Percentiles rank a stretch among this genome's conserved stretches.
Conservation (phyloP, 2,329 filamentous ascomycete genomes). For the Botrytis elliptica region DNA sequence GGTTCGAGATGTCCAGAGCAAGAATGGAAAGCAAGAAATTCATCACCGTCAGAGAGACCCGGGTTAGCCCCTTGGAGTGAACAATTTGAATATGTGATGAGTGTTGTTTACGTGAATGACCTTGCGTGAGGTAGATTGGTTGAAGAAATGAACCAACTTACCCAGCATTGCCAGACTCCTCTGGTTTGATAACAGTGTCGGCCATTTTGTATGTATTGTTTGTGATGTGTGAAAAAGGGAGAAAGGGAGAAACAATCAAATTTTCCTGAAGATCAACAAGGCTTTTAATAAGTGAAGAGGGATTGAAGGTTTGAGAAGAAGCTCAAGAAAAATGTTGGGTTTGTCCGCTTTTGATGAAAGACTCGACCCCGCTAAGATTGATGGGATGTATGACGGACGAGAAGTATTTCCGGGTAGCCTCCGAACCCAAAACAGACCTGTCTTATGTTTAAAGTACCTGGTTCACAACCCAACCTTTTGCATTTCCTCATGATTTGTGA, state of each 20-base stretch:
- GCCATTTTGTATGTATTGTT: constrained; percentile 42
- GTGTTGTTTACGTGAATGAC: constrained; percentile 20
- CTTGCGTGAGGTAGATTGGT: constrained; percentile 34
- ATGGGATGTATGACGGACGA: constrained; percentile 15
- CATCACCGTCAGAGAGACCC: constrained; percentile 23
- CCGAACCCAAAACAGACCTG: constrained; percentile 1
- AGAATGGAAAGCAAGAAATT: not conserved
- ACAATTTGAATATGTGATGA: constrained; percentile 23
- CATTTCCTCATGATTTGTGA: not conserved
- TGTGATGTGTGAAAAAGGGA: not conserved
- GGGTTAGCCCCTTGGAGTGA: constrained; percentile 11
- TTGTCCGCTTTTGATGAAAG: constrained; percentile 9
- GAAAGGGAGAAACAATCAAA: not conserved
- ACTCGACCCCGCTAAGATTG: constrained; percentile 18
- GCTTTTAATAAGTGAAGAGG: constrained; percentile 22
- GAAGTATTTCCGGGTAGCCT: constrained; percentile 17
- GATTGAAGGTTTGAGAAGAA: constrained; percentile 25
- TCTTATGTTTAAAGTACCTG: not conserved
- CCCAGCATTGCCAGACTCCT: constrained; percentile 51
- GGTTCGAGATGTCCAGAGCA: not conserved
- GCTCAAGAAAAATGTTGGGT: constrained; percentile 17
- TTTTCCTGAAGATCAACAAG: constrained; percentile 23
- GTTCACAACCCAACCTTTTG: not conserved
- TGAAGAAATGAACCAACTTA: constrained; percentile 42
- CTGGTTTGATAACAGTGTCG: constrained; percentile 50